Evolutionary conservation across 192 early-diverging fungal genomes (phyloP).

Genomic region (Oehlia diaphana): DNA sequence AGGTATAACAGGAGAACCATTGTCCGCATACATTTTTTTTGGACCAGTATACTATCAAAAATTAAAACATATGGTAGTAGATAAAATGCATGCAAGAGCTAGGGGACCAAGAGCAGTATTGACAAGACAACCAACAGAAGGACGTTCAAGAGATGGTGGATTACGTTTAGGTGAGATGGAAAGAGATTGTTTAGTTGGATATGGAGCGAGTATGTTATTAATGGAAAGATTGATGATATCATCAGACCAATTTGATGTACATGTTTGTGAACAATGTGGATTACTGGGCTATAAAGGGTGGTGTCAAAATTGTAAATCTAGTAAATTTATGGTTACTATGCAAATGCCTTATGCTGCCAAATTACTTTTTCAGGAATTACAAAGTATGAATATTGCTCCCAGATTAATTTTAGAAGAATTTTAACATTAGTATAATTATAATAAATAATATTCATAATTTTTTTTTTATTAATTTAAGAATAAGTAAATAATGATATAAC

Average conservation of each 20-base stretch:
- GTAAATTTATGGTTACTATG: slow-evolving; percentile 83
- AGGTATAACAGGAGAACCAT: slow-evolving; percentile 82
- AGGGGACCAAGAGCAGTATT: slow-evolving; percentile 88
- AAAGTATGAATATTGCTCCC: slow-evolving; percentile 94
- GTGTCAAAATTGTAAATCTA: slow-evolving; percentile 90
- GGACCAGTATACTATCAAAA: slow-evolving; percentile 97
- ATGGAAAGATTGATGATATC: slow-evolving; percentile 93
- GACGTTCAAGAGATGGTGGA: slow-evolving; percentile 95
- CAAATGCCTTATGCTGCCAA: slow-evolving; percentile 98
- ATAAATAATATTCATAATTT: no score
- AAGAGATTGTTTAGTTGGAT: slow-evolving; percentile 96
- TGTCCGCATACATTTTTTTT: slow-evolving; percentile 95
- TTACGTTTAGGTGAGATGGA: slow-evolving; percentile 99
- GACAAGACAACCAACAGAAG: slow-evolving; percentile 96
- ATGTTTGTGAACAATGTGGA: slow-evolving; percentile 90
- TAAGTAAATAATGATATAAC: no score
- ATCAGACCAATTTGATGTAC: slow-evolving; percentile 90
- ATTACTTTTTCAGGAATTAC: slow-evolving; percentile 96
- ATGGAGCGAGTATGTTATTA: slow-evolving; percentile 90
- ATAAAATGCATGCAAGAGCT: slow-evolving; percentile 98
- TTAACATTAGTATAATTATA: slow-evolving; percentile 7
- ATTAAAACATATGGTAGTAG: slow-evolving; percentile 98
- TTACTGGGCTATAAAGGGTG: slow-evolving; percentile 86
- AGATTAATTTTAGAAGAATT: slow-evolving; percentile 46
- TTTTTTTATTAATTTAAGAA: no score